Conservation (phyloP, 208 protist species). For the Wallacemonas sp. region DNA sequence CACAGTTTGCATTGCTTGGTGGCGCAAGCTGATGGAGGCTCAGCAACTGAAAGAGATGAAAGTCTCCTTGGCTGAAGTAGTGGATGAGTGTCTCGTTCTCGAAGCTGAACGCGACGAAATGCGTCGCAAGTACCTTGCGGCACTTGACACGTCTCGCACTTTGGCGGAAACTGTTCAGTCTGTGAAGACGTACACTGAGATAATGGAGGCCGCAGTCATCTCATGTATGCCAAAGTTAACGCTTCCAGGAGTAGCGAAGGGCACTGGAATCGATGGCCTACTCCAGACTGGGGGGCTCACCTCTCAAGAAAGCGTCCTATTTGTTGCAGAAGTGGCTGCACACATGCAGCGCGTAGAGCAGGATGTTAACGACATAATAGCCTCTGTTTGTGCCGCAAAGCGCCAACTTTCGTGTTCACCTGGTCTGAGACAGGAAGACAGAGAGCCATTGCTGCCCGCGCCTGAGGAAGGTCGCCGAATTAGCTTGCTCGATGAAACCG, state of each 20-base stretch:
- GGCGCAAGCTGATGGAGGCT: too few relatives aligned
- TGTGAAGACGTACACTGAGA: neutral
- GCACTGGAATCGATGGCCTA: neutral
- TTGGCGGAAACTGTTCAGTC: neutral
- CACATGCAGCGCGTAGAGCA: constrained; percentile 8
- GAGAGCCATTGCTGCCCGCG: neutral
- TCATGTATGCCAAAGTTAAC: neutral
- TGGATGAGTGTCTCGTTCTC: constrained; percentile 77
- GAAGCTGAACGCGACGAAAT: constrained; percentile 55
- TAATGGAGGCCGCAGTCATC: constrained; percentile 6
- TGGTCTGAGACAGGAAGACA: too few relatives aligned
- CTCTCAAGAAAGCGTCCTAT: neutral
- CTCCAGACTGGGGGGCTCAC: neutral
- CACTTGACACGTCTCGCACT: neutral
- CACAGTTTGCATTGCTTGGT: too few relatives aligned
- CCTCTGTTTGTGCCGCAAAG: neutral
- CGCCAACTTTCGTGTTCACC: too few relatives aligned
- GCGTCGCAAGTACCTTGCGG: neutral
- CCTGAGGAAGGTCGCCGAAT: neutral
- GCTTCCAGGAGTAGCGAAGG: too few relatives aligned
- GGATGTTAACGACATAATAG: neutral
- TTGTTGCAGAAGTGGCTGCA: constrained; percentile 4
- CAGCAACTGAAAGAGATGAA: constrained; percentile 22
- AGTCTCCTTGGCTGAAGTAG: constrained; percentile 59
- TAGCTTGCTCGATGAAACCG: neutral